Conservation (phyloP, 805 yeast genomes). For the Grigorovia yakushimaensis region DNA sequence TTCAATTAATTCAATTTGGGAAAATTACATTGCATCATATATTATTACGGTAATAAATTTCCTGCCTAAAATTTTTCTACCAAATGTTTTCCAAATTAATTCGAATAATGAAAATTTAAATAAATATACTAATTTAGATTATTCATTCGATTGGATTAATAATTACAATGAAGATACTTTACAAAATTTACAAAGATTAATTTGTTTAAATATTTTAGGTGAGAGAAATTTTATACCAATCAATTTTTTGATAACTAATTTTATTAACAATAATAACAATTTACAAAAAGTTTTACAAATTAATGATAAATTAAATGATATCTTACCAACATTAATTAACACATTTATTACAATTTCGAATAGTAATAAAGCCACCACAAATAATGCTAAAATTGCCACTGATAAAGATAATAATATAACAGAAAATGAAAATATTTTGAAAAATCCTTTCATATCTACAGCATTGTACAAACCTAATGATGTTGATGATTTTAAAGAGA, state of each 20-base stretch:
- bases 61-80: not conserved
- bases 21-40: not conserved
- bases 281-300: constrained; percentile 13
- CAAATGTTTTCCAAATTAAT: not conserved
- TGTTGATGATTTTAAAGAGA: constrained; percentile 10
- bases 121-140: not conserved
- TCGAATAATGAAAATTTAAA: not conserved
- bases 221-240: not conserved
- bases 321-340: constrained; percentile 22
- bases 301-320: constrained; percentile 23
- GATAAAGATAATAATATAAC: not conserved
- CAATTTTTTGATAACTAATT: not conserved
- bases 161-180: not conserved
- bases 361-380: not conserved
- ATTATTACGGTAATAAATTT: not conserved
- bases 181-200: not conserved
- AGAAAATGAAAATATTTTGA: constrained; percentile 4
- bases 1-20: not conserved
- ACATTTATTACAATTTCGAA: constrained; percentile 16
- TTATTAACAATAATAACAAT: constrained; percentile 6
- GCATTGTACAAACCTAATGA: constrained; percentile 19
- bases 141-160: not conserved
- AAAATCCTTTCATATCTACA: constrained; percentile 19
- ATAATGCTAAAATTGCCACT: not conserved
- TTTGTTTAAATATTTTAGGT: not conserved